These are phyloP conservation scores for Anisodus acutangulus DNA, from an alignment of 257 asterid genomes.

Conservation along the genomic window DNA sequence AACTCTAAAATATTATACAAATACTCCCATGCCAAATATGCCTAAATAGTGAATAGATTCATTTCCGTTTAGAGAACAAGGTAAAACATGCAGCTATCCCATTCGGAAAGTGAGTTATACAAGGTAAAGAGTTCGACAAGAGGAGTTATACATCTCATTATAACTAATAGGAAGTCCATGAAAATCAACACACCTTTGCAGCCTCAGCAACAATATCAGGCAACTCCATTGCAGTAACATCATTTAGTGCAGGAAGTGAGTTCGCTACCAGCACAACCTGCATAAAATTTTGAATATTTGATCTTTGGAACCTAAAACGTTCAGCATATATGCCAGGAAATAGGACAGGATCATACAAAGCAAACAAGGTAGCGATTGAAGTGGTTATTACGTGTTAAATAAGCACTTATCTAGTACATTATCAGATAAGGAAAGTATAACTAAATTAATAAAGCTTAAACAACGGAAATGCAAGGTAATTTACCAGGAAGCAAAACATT, in stretches of 20 bases:
- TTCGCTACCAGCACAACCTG: constrained; percentile 98
- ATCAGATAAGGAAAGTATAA: neutral
- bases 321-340: neutral
- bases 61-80: neutral
- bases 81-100: neutral
- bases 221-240: constrained; percentile 95
- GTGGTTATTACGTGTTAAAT: constrained; percentile 13
- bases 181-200: constrained; percentile 73
- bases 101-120: constrained; percentile 72
- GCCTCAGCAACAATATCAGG: constrained; percentile 99
- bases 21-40: neutral
- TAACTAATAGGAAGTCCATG: neutral
- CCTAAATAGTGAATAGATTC: neutral
- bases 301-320: neutral
- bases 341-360: neutral
- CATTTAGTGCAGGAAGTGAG: constrained; percentile 95
- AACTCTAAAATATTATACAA: neutral
- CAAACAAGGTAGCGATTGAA: constrained; percentile 6
- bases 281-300: constrained; percentile 21
- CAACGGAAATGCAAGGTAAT: neutral
- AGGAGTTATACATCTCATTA: neutral
- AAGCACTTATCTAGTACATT: neutral
- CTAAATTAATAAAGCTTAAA: neutral
- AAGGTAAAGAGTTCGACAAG: neutral
- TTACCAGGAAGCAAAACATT: constrained; percentile 8